Evolutionary conservation across 2,329 filamentous ascomycete species (phyloP).

Genomic region (Cytospora leucostoma): DNA sequence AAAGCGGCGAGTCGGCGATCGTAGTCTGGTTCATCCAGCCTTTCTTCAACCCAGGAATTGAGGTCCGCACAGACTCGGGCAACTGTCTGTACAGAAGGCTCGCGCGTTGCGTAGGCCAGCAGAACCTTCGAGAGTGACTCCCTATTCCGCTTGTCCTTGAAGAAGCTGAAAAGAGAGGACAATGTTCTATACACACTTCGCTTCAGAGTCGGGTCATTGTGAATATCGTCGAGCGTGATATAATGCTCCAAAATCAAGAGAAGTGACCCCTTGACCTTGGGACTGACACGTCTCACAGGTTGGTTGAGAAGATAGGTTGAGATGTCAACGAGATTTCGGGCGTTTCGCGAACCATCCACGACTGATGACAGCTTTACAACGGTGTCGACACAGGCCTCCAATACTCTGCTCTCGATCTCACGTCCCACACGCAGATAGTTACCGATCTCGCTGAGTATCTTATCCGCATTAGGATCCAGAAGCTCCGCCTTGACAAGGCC

Average conservation of each 20-base stretch:
- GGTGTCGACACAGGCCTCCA: slow-evolving; percentile 77
- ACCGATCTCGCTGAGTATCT: slow-evolving; percentile 68
- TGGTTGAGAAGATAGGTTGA: slow-evolving; percentile 81
- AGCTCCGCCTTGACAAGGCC: slow-evolving; percentile 58
- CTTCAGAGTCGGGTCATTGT: slow-evolving; percentile 59
- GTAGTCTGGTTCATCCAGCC: slow-evolving; percentile 86
- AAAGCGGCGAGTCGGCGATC: slow-evolving; percentile 79
- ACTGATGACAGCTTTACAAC: slow-evolving; percentile 75
- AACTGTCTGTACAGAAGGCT: slow-evolving; percentile 61
- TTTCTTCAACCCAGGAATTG: slow-evolving; percentile 73
- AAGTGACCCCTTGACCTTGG: slow-evolving; percentile 79
- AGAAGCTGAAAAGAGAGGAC: slow-evolving; percentile 84
- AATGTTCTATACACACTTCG: slow-evolving; percentile 71
- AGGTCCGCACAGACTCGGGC: slow-evolving; percentile 74
- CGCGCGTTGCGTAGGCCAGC: slow-evolving; percentile 66
- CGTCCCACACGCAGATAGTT: slow-evolving; percentile 60
- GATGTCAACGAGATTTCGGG: slow-evolving; percentile 76
- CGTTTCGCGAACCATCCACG: slow-evolving; percentile 67
- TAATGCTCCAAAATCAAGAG: slow-evolving; percentile 81
- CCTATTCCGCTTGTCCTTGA: slow-evolving; percentile 79
- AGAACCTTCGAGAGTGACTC: slow-evolving; percentile 74
- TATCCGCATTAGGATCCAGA: slow-evolving; percentile 57
- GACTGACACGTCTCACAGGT: slow-evolving; percentile 79
- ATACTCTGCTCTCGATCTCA: slow-evolving; percentile 68
- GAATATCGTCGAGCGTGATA: slow-evolving; percentile 63